Percentiles rank a stretch among this genome's conserved stretches.
Evolutionary conservation across 306 rosid species (phyloP).

Genomic region (Styphnolobium japonicum): DNA sequence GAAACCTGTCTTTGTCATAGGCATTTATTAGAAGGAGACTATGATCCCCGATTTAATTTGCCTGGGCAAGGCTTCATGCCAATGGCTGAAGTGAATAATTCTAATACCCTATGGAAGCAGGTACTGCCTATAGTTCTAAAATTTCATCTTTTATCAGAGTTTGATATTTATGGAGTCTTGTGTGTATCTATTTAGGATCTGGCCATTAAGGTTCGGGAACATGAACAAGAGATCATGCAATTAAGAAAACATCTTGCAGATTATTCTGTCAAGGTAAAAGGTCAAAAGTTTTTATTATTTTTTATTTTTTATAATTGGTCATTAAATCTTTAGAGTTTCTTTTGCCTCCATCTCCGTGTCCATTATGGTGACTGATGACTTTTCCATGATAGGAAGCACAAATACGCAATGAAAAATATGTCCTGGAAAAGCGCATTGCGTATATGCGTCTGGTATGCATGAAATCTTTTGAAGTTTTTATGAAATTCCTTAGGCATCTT

Average conservation of each 20-base stretch:
- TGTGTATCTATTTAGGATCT: slow-evolving; percentile 53
- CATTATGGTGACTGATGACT: slow-evolving; percentile 17
- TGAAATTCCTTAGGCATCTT: slow-evolving; percentile 23
- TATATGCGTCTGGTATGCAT: slow-evolving; percentile 85
- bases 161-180: slow-evolving; percentile 22
- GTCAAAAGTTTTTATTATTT: no score
- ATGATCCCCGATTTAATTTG: slow-evolving; percentile 48
- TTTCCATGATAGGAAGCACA: slow-evolving; percentile 65
- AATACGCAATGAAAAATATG: slow-evolving; percentile 77
- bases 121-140: slow-evolving; percentile 35
- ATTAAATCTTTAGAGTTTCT: background rate
- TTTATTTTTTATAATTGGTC: slow-evolving; percentile 5
- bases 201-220: slow-evolving; percentile 61
- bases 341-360: slow-evolving; percentile 13
- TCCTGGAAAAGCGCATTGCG: slow-evolving; percentile 92
- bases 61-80: slow-evolving; percentile 68
- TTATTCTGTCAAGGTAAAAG: slow-evolving; percentile 78
- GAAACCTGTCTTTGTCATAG: slow-evolving; percentile 43
- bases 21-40: slow-evolving; percentile 56
- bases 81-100: slow-evolving; percentile 53
- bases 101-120: slow-evolving; percentile 74
- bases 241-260: slow-evolving; percentile 78
- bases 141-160: slow-evolving; percentile 3
- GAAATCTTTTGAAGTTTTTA: background rate
- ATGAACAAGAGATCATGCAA: slow-evolving; percentile 81